These are phyloP conservation scores for Agaricus sinodeliciosus DNA, from an alignment of 768 basidiomycete species.

Conservation along the genomic window DNA sequence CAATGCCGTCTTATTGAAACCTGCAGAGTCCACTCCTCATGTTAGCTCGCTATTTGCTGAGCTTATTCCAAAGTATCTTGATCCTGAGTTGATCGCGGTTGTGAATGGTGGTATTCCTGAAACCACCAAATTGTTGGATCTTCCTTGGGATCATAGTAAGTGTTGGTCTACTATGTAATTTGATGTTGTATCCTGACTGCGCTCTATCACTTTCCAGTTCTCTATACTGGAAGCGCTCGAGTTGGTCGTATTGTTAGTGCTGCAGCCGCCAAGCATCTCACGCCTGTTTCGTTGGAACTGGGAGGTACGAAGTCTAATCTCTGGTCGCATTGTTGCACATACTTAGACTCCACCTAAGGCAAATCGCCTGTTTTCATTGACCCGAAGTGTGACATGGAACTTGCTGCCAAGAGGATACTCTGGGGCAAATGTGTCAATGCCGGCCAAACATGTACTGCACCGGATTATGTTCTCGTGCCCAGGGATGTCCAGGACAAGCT, in stretches of 20 bases:
- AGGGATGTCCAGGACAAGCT: slow-evolving; percentile 37
- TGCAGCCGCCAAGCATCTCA: slow-evolving; percentile 73
- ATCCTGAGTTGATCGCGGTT: slow-evolving; percentile 54
- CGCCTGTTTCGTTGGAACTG: slow-evolving; percentile 51
- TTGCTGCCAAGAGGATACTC: slow-evolving; percentile 62
- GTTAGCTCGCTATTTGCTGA: slow-evolving; percentile 54
- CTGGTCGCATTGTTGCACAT: neutral
- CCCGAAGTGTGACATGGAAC: slow-evolving; percentile 56
- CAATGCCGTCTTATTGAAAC: slow-evolving; percentile 65
- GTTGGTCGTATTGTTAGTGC: slow-evolving; percentile 62
- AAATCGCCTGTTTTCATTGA: slow-evolving; percentile 77
- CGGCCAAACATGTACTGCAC: slow-evolving; percentile 71
- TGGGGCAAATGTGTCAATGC: slow-evolving; percentile 81
- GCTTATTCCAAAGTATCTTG: slow-evolving; percentile 71
- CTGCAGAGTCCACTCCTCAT: slow-evolving; percentile 62
- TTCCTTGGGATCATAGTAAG: neutral
- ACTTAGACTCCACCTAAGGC: slow-evolving; percentile 24
- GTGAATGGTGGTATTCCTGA: slow-evolving; percentile 65
- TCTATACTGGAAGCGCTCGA: slow-evolving; percentile 60
- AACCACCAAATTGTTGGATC: slow-evolving; percentile 36
- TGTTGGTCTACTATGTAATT: neutral
- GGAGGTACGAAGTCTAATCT: slow-evolving; percentile 20
- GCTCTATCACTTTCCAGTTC: slow-evolving; percentile 26
- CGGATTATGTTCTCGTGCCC: slow-evolving; percentile 48
- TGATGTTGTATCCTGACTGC: neutral